Evolutionary conservation across 257 asterid genomes (phyloP).

Genomic region (Solanum raphanifolium): DNA sequence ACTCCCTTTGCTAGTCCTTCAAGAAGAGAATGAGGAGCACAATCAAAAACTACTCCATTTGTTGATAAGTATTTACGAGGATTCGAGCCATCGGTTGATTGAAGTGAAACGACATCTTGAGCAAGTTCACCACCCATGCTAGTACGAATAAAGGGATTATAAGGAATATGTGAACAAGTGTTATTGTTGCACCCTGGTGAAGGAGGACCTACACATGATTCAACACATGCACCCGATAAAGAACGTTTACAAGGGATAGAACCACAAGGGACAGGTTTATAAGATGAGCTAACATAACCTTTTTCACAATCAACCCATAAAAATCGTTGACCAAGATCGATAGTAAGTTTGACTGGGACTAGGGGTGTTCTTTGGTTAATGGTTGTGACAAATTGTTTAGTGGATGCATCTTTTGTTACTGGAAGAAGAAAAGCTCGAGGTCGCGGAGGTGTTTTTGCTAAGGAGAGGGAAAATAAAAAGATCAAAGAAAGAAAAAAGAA

Average conservation of each 20-base stretch:
- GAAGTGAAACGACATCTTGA: neutral
- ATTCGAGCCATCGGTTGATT: neutral
- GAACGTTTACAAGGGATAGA: constrained; percentile 17
- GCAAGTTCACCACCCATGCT: neutral
- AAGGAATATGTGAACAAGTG: neutral
- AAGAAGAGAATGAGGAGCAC: neutral
- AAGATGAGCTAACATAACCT: constrained; percentile 12
- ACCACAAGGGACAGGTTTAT: constrained; percentile 7
- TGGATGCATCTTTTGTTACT: constrained; percentile 13
- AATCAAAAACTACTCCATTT: neutral
- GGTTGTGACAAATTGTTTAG: constrained; percentile 7
- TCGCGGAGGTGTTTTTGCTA: neutral
- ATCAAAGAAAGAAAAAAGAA: neutral
- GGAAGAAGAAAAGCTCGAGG: constrained; percentile 18
- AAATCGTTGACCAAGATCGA: constrained; percentile 27
- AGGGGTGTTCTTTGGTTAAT: constrained; percentile 22
- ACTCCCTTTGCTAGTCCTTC: neutral
- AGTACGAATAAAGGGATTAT: neutral
- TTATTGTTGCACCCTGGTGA: neutral
- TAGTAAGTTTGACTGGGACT: constrained; percentile 11
- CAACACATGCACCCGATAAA: neutral
- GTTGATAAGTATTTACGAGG: neutral
- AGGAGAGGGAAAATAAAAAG: neutral
- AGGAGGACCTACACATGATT: neutral
- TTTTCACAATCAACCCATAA: constrained; percentile 25